phyloP scores from a whole-genome alignment of 1,139 yeast genomes.

The Geotrichum australiense region DNA sequence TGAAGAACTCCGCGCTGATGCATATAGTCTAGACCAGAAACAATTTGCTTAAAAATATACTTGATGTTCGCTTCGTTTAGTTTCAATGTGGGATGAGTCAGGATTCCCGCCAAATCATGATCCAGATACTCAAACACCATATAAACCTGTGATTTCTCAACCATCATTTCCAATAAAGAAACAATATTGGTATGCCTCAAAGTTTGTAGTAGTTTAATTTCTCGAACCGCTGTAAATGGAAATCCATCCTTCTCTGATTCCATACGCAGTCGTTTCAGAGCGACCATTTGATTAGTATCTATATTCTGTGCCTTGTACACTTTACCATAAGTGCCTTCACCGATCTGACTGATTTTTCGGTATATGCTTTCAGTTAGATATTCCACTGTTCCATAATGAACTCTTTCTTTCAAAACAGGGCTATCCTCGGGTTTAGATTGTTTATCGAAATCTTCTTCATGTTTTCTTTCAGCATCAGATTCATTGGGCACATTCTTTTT shows the following conservation, averaged over 20 bases:
- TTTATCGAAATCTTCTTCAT: too few relatives aligned
- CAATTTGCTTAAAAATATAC: constrained; percentile 64
- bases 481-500: too few relatives aligned
- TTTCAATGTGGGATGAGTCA: constrained; percentile 65
- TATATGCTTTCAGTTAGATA: constrained; percentile 29
- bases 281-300: constrained; percentile 66
- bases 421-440: too few relatives aligned
- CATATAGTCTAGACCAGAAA: constrained; percentile 74
- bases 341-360: constrained; percentile 49
- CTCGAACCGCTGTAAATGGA: constrained; percentile 93
- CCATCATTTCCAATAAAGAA: constrained; percentile 82
- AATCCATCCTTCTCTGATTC: constrained; percentile 91
- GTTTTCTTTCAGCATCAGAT: too few relatives aligned
- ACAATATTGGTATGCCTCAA: constrained; percentile 78
- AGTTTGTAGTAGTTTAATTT: constrained; percentile 80
- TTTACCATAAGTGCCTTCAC: constrained; percentile 80
- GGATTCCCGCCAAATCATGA: constrained; percentile 84
- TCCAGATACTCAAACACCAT: constrained; percentile 94
- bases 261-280: constrained; percentile 73
- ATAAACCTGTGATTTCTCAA: constrained; percentile 65
- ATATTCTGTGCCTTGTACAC: constrained; percentile 70
- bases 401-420: too few relatives aligned
- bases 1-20: constrained; percentile 78
- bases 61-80: constrained; percentile 66
- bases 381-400: constrained; percentile 15